These are phyloP conservation scores for Trifolium repens DNA, from an alignment of 306 rosid genomes.

Conservation along the genomic window DNA sequence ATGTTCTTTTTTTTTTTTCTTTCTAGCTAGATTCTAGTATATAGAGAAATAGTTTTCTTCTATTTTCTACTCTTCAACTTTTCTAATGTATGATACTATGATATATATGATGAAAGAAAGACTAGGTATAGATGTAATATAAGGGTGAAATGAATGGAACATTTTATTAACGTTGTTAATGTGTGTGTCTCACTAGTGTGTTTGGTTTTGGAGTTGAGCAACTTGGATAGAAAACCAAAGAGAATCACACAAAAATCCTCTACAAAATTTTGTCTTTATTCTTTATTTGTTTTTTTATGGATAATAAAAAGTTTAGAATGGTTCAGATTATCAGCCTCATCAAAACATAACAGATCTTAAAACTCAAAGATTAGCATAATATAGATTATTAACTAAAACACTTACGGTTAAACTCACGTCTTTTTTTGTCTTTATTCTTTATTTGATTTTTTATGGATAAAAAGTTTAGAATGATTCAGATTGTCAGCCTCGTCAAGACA, in stretches of 20 bases:
- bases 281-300: background rate
- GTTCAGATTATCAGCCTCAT: too few relatives aligned
- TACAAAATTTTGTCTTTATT: background rate
- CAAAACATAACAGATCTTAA: too few relatives aligned
- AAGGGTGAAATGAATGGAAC: conserved; percentile 4
- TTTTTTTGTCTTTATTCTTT: background rate
- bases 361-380: too few relatives aligned
- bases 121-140: conserved; percentile 1
- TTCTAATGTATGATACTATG: conserved; percentile 11
- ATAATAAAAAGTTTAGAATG: background rate
- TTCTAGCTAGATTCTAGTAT: background rate
- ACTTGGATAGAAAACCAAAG: conserved; percentile 15
- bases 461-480: background rate
- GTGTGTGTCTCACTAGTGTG: conserved; percentile 7
- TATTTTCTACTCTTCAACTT: background rate
- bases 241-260: conserved; percentile 19
- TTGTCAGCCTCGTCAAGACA: too few relatives aligned
- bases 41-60: background rate
- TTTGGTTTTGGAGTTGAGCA: conserved; percentile 14
- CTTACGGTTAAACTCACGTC: too few relatives aligned
- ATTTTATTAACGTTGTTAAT: conserved; percentile 18
- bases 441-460: background rate
- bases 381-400: too few relatives aligned
- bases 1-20: conserved; percentile 44
- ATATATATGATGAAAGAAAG: background rate